Conservation (phyloP, 176 grass and related monocot genomes). For the Ensete ventricosum region DNA sequence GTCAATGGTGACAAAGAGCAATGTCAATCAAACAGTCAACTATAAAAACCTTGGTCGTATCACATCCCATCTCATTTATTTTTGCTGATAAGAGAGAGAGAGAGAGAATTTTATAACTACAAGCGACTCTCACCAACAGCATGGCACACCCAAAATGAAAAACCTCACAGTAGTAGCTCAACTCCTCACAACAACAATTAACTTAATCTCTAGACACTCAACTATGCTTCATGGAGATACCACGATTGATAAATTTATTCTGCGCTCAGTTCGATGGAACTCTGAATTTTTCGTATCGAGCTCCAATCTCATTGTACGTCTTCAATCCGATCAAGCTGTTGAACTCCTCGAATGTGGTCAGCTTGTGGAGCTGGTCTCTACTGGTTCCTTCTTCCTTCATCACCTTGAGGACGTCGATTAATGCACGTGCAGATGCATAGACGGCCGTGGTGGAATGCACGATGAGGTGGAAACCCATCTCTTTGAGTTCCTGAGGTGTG, state of each 20-base stretch:
- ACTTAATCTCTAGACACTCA: neutral
- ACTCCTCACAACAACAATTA: neutral
- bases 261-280: neutral
- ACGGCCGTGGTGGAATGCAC: slow-evolving; percentile 31
- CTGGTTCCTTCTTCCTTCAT: slow-evolving; percentile 30
- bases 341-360: slow-evolving; percentile 42
- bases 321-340: slow-evolving; percentile 35
- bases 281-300: slow-evolving; percentile 3
- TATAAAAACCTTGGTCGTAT: too few relatives aligned
- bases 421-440: slow-evolving; percentile 29
- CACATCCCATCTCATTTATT: neutral
- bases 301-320: slow-evolving; percentile 29
- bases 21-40: too few relatives aligned
- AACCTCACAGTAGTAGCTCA: neutral
- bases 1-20: too few relatives aligned
- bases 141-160: neutral
- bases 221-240: neutral
- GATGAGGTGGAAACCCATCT: slow-evolving; percentile 40
- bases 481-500: slow-evolving; percentile 36
- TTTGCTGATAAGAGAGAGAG: neutral
- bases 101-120: neutral
- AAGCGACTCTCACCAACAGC: neutral
- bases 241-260: neutral
- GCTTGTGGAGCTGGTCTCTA: slow-evolving; percentile 27
- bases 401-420: slow-evolving; percentile 30